Conservation (phyloP, 2,329 filamentous ascomycete species). For the Ophiostoma perfectum region DNA sequence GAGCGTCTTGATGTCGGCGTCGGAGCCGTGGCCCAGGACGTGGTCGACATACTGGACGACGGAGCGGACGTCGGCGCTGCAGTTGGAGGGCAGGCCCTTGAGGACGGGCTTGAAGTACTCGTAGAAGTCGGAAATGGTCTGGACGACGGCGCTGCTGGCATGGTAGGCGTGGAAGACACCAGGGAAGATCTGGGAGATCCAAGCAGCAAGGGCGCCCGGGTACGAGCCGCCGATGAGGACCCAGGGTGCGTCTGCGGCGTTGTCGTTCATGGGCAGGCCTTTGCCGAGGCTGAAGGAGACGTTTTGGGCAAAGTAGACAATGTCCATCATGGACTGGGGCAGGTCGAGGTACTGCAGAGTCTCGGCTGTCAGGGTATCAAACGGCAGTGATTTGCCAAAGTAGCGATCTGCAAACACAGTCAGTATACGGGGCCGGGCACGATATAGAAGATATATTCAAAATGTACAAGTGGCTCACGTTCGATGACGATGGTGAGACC, state of each 20-base stretch:
- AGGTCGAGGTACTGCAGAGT: constrained; percentile 39
- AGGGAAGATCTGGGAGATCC: constrained; percentile 45
- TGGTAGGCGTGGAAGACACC: constrained; percentile 56
- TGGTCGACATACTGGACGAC: constrained; percentile 38
- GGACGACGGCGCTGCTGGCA: constrained; percentile 50
- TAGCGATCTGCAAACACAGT: constrained; percentile 32
- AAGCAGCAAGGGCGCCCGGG: constrained; percentile 49
- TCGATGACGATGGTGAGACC: constrained; percentile 39
- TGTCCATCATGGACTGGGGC: constrained; percentile 39
- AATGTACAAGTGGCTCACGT: constrained; percentile 22
- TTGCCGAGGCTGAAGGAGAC: constrained; percentile 36
- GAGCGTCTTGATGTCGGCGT: not conserved
- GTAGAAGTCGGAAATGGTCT: constrained; percentile 50
- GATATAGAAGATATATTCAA: no score
- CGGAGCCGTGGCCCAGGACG: not conserved
- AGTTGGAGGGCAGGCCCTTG: constrained; percentile 51
- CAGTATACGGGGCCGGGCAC: no score
- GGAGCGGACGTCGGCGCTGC: constrained; percentile 45
- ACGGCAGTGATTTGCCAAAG: constrained; percentile 40
- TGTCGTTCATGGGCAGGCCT: constrained; percentile 35
- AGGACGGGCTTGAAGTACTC: constrained; percentile 51
- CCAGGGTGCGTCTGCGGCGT: constrained; percentile 48
- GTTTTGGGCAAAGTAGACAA: constrained; percentile 39
- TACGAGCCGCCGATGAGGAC: constrained; percentile 53
- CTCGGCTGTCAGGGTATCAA: constrained; percentile 33